Conservation (phyloP, 345 rosid genomes). For the Combretum micranthum region DNA sequence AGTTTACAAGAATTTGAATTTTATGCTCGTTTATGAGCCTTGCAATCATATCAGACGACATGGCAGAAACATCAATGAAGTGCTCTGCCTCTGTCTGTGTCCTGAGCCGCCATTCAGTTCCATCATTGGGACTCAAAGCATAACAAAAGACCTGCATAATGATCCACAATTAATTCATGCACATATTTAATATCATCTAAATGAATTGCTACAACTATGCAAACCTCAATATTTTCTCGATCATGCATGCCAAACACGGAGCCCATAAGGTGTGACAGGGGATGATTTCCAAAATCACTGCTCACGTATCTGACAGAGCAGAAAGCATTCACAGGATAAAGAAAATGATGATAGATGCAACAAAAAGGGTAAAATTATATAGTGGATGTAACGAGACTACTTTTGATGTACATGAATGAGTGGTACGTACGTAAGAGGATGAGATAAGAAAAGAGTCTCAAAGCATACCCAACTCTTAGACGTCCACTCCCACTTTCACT, state of each 20-base stretch:
- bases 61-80: slow-evolving; percentile 81
- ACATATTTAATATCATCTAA: background rate
- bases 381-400: no score
- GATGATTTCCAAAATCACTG: slow-evolving; percentile 98
- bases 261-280: slow-evolving; percentile 98
- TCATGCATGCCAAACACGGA: slow-evolving; percentile 98
- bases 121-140: slow-evolving; percentile 90
- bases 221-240: slow-evolving; percentile 77
- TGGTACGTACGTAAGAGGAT: background rate
- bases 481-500: slow-evolving; percentile 57
- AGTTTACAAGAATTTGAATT: slow-evolving; percentile 83
- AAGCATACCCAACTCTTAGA: slow-evolving; percentile 64
- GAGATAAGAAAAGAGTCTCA: background rate
- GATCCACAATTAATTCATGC: slow-evolving; percentile 6
- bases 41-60: slow-evolving; percentile 85
- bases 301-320: slow-evolving; percentile 43
- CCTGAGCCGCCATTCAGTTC: slow-evolving; percentile 95
- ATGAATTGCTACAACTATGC: slow-evolving; percentile 4
- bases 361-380: background rate
- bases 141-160: slow-evolving; percentile 77
- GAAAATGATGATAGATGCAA: background rate
- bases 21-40: slow-evolving; percentile 76
- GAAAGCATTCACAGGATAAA: background rate
- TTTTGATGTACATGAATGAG: background rate
- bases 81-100: slow-evolving; percentile 89